phyloP scores from a whole-genome alignment of 2,329 filamentous ascomycete genomes.

The Cryphonectria japonica region DNA sequence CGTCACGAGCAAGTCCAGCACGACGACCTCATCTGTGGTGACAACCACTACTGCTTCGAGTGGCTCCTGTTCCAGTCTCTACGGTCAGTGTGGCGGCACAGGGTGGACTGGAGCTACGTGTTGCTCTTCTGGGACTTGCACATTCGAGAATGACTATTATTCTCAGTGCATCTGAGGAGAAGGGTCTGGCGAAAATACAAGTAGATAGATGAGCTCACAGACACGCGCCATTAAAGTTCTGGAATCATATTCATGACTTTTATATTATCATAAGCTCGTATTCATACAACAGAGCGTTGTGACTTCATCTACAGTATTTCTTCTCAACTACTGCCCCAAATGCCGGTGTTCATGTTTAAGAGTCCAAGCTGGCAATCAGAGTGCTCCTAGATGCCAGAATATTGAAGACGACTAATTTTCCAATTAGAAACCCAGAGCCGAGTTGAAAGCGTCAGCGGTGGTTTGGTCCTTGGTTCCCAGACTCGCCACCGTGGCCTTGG shows the following conservation, averaged over 20 bases:
- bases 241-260: neutral
- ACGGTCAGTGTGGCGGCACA: conserved; percentile 27
- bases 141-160: conserved; percentile 44
- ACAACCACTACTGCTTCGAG: conserved; percentile 8
- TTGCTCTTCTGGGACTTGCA: conserved; percentile 48
- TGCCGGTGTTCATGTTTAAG: no score
- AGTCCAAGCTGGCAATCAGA: neutral
- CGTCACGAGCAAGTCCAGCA: neutral
- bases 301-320: neutral
- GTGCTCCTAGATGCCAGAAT: neutral
- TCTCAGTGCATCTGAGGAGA: conserved; percentile 31
- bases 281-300: neutral
- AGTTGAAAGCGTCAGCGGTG: conserved; percentile 54
- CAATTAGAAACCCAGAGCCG: conserved; percentile 44
- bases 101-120: conserved; percentile 37
- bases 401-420: neutral
- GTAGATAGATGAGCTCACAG: no score
- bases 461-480: conserved; percentile 52
- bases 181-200: neutral
- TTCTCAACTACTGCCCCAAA: neutral
- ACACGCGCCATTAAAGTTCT: no score
- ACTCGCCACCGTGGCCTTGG: conserved; percentile 53
- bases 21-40: conserved; percentile 1
- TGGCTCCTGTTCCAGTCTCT: conserved; percentile 15
- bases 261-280: neutral